Evolutionary conservation across 805 yeast species (phyloP), one percentile per base, ranked within the genome.

Genomic region (Yamadazyma takamatsuzukensis): DNA sequence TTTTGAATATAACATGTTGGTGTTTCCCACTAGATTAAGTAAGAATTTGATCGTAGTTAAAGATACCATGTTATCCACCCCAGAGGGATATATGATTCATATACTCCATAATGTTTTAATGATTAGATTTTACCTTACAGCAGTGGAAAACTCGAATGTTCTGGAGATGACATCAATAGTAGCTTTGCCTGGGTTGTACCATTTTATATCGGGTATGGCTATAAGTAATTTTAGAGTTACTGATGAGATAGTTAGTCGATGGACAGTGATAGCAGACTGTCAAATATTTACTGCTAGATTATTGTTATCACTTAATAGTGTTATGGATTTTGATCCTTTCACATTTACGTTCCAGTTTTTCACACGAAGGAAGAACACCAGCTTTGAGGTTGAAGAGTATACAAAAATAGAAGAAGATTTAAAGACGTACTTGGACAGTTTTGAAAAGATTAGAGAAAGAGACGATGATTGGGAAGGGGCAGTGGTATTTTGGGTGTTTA

Each of bases 141-240:
- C 44, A 13, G 39, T 48, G 2, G 25, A 34, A 7, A 32, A 39
- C 11, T 33, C 32, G n/a, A 23, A 25, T 8, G 34, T 27, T 16
- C 52, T 48, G 1, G 32, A 32, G 15, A 37, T 47, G 39, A 34
- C 46, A 1, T 36, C 48, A 10, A 37, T 49, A 4, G 32, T 43
- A 15, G 47, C 54, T 3, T 49, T 46, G 4, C 52, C 54, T 4
- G 54, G 54, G 3, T 30, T 49, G 13, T 49, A 47, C 27, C 47
- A 47, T 30, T 49, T 49, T 29, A 34, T 48, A 2, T 37, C 50
- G 14, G 49, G 47, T 4, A 40, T 48, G 46, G 50, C 54, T 9
- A 39, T 38, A n/a, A 45, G 50, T 30, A 48, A 43, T 18, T 49
- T 44, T 32, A 21, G 45, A 23, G 50, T 48, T 9, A 34, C 37